Evolutionary conservation across 805 yeast species (phyloP), one percentile per base, ranked within the genome.

Genomic region (Ogataea paradorogensis): DNA sequence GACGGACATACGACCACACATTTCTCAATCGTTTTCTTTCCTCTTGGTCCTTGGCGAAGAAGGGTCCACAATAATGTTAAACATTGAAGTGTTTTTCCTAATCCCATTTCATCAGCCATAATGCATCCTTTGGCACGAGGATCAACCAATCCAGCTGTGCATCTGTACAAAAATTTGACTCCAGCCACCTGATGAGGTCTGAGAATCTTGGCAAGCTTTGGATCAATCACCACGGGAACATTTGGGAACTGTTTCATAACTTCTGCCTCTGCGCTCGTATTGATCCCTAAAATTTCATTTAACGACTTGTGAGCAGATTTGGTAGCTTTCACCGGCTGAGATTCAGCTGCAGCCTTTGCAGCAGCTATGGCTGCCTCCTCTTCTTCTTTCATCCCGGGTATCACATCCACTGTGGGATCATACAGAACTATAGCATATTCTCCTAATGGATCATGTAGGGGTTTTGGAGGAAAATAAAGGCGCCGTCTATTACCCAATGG

Each of bases 171-270:
- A 58, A 93, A 93, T 59, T 86, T 78, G 29, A 91, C 96, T 47
- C 99, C 99, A 34, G 91, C 95, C 4, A 93, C 81, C 61, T 93
- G 99, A 69, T 93, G 99, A 1, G 99, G 99, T 49, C 99, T 76
- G 33, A 93, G 68, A 30, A 87, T 81, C 56, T 84, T 85, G 15
- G 93, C 78, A 24, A 93, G 67, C 43, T 73, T 75, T 0, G 99
- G 99, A 59, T 93, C 99, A 33, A 93, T 84, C 1, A 93, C 97
- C 7, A 93, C 98, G 0, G 99, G 95, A 7, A 93, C 97, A 55
- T 86, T 82, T 0, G 95, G 87, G 50, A 76, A 80, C 47, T 72
- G 78, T 44, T 66, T 69, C 33, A 52, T 61, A 22, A 63, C 53
- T 15, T 67, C 64, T 18, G 73, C 80, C 37, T 71, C 71, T 0